Conservation (phyloP, 225 moss, liverwort and hornwort genomes). For the Pleurozium schreberi region DNA sequence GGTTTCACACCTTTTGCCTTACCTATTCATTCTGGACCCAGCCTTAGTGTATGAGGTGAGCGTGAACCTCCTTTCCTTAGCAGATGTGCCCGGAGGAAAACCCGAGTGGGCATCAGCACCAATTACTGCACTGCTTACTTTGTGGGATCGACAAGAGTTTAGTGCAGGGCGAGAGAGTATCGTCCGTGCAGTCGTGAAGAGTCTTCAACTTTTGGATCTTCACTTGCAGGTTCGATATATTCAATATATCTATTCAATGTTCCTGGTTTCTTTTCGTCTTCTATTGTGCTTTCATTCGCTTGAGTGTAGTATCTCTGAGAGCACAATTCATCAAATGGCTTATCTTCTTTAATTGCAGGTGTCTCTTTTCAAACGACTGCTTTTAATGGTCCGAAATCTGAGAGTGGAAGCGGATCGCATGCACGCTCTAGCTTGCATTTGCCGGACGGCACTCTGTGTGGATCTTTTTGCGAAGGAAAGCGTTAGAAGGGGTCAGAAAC, state of each 20-base stretch:
- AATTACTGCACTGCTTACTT: conserved; percentile 75
- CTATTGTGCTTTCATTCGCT: not conserved
- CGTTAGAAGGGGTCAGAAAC: conserved; percentile 92
- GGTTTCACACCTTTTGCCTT: conserved; percentile 89
- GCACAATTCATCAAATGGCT: not conserved
- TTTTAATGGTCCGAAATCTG: conserved; percentile 91
- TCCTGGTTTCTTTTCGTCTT: not conserved
- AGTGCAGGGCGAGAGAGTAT: conserved; percentile 94
- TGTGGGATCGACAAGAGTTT: conserved; percentile 98
- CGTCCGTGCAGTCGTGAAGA: conserved; percentile 92
- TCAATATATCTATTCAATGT: not conserved
- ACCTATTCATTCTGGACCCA: conserved; percentile 83
- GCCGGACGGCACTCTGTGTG: conserved; percentile 89
- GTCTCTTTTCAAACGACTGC: conserved; percentile 91
- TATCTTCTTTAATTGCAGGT: conserved; percentile 43
- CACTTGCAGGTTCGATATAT: conserved; percentile 63
- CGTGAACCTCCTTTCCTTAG: conserved; percentile 82
- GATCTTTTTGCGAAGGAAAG: conserved; percentile 98
- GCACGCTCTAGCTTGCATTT: conserved; percentile 95
- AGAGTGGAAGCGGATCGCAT: conserved; percentile 97
- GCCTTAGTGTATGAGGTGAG: conserved; percentile 89
- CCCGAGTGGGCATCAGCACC: conserved; percentile 97
- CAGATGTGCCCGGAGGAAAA: conserved; percentile 96
- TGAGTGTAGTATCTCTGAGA: not conserved
- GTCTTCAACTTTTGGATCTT: conserved; percentile 88